Base-by-base conservation (phyloP, 495 filamentous ascomycete species). In the Stereocaulon alpinum region DNA sequence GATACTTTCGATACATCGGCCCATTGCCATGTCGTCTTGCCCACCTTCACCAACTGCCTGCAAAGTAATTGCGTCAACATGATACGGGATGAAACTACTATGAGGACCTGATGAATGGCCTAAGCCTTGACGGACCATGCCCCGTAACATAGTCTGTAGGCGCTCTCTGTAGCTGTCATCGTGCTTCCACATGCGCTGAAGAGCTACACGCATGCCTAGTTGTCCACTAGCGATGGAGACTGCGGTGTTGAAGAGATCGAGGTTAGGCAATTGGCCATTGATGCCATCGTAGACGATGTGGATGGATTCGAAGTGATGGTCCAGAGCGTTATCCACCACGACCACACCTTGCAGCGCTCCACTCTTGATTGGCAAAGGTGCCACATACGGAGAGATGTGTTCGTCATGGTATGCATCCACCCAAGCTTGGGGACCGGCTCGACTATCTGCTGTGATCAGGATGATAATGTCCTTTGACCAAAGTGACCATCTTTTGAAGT, bases 391-490 rank as follows among this genome's bases (percentile, higher is more conserved):
- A 1, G 85, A 77, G 40, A 79, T 72, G 63, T 96, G 89, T 43
- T 88, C 84, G 64, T 95, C 86, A 70, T 98, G 93, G 72, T 98
- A 98, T 3, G 94, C 94, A 65, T 95, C 90, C 27, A 96, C 87
- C 93, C 94, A 98, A 30, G 93, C 93, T 72, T 98, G 91, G 6
- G 91, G 88, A 4, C 91, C 93, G 18, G 88, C 84, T 56, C 83
- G 86, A 67, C 90, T 95, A 72, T 98, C 93, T 1, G 86, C 81
- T 1, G 93, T 84, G 53, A 97, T 80, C 9, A 98, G 71, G 71
- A 98, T 85, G 49, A 98, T 93, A 64, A 98, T 95, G 42, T 98
- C 93, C 73, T 98, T 98, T 41, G 90, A 96, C 93, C 93, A 98
- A 12, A 98, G 76, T 29, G 89, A 95, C 93, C 93, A 98, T 83